These are phyloP conservation scores for Xylariaceae sp. DNA, from an alignment of 2,329 filamentous ascomycete genomes.

Conservation along the genomic window DNA sequence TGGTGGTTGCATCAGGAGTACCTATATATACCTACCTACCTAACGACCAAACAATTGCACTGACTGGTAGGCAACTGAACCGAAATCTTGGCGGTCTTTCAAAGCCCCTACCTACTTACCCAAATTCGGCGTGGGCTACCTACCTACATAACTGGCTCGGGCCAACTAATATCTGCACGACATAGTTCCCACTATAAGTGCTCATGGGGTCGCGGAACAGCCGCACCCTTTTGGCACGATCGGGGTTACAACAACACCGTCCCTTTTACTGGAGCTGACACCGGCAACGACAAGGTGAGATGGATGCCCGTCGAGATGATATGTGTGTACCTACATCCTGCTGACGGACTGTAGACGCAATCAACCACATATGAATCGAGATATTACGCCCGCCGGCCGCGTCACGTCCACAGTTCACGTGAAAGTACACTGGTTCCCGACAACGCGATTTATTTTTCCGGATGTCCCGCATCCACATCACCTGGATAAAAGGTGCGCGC, in stretches of 20 bases:
- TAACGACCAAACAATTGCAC: too few species aligned
- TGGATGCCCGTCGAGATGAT: conserved; percentile 21
- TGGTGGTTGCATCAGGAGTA: too few species aligned
- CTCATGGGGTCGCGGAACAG: background rate
- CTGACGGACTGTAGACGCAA: conserved; percentile 6
- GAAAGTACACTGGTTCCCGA: conserved; percentile 15
- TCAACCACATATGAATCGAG: conserved; percentile 13
- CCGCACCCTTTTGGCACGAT: background rate
- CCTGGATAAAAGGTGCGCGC: conserved; percentile 11
- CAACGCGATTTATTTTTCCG: conserved; percentile 20
- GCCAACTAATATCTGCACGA: background rate
- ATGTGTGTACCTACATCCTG: conserved; percentile 19
- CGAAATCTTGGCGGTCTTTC: background rate
- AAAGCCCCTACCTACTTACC: background rate
- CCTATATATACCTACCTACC: too few species aligned
- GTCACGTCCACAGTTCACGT: conserved; percentile 11
- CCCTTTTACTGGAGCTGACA: conserved; percentile 1
- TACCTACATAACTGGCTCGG: too few species aligned
- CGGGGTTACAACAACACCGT: background rate
- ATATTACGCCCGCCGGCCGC: conserved; percentile 21
- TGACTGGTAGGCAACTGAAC: too few species aligned
- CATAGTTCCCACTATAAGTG: background rate
- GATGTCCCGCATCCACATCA: conserved; percentile 10
- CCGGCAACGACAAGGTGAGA: conserved; percentile 14
- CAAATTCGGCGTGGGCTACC: background rate